phyloP scores from a whole-genome alignment of 2,329 filamentous ascomycete species.

The Epicoccum sorghinum region DNA sequence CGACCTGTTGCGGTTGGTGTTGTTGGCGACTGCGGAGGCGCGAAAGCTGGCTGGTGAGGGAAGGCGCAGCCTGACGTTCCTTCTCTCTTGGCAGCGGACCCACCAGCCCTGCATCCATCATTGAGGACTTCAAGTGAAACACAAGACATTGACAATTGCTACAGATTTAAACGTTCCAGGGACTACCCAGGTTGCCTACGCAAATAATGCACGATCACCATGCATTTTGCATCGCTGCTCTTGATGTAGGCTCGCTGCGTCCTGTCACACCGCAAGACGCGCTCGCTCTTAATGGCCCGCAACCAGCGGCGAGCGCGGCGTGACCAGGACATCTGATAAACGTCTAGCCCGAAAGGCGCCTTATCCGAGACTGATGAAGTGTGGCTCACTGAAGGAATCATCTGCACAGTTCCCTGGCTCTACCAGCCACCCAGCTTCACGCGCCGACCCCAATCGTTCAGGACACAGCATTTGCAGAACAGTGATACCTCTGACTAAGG shows the following conservation, averaged over 20 bases:
- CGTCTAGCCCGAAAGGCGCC: slow-evolving; percentile 15
- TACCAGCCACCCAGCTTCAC: slow-evolving; percentile 2
- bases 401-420: slow-evolving; percentile 14
- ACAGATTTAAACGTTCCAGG: background rate
- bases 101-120: slow-evolving; percentile 3
- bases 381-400: slow-evolving; percentile 11
- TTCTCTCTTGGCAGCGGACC: background rate
- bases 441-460: background rate
- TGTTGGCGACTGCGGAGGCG: slow-evolving; percentile 5
- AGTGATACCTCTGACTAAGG: background rate
- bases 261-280: slow-evolving; percentile 15
- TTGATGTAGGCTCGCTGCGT: background rate
- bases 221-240: background rate
- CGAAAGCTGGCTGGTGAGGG: slow-evolving; percentile 10
- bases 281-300: slow-evolving; percentile 5
- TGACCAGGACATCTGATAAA: slow-evolving; percentile 10
- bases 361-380: slow-evolving; percentile 18
- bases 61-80: slow-evolving; percentile 17
- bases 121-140: background rate
- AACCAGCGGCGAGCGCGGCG: slow-evolving; percentile 16
- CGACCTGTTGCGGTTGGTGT: slow-evolving; percentile 5
- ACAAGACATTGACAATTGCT: background rate
- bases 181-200: background rate
- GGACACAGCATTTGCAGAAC: background rate
- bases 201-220: background rate